Conservation (phyloP, 768 basidiomycete genomes). For the Candolleomyces eurysporus region DNA sequence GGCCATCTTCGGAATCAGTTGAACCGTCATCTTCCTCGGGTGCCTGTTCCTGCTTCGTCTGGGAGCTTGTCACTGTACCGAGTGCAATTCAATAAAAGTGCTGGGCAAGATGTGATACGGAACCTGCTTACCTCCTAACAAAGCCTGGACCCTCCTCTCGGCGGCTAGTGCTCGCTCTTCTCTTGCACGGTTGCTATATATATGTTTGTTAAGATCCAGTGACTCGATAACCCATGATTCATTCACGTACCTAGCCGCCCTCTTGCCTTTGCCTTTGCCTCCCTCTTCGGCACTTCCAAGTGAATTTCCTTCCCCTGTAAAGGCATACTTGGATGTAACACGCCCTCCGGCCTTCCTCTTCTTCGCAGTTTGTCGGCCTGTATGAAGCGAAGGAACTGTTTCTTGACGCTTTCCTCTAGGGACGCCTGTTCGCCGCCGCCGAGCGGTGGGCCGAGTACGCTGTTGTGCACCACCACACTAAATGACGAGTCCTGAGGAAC, state of each 20-base stretch:
- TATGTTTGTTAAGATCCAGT: background rate
- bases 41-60: conserved; percentile 6
- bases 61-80: conserved; percentile 1
- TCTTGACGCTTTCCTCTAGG: conserved; percentile 26
- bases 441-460: conserved; percentile 53
- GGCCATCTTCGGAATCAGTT: conserved; percentile 32
- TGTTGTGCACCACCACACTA: conserved; percentile 82
- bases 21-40: conserved; percentile 9
- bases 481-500: background rate
- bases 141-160: conserved; percentile 54
- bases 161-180: conserved; percentile 78
- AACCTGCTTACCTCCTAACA: conserved; percentile 34
- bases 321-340: conserved; percentile 59
- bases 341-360: conserved; percentile 72
- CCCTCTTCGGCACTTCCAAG: conserved; percentile 44
- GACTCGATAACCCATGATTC: background rate
- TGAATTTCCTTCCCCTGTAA: conserved; percentile 53
- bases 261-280: conserved; percentile 57
- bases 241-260: conserved; percentile 55
- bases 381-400: conserved; percentile 52
- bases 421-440: conserved; percentile 36
- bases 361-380: conserved; percentile 61
- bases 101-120: background rate
- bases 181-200: conserved; percentile 67
- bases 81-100: background rate